Base-by-base conservation (phyloP, 148 eudicot genomes). In the Simmondsia chinensis region DNA sequence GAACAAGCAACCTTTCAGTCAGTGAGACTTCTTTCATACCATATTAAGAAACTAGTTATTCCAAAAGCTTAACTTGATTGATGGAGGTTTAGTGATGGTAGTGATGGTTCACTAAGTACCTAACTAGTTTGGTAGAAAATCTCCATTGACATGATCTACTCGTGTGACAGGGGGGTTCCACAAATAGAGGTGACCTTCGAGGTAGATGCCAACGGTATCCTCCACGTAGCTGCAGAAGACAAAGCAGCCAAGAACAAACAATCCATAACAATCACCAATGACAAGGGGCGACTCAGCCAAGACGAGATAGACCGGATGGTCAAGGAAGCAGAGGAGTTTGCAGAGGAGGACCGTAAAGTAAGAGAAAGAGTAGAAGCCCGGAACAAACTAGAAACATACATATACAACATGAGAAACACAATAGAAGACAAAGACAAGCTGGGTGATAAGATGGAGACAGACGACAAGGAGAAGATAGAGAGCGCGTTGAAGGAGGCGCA, bases 181-280 rank as follows among this genome's bases (percentile, higher is more conserved):
- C 81, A 69, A 56, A 79, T 79, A 20, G 77, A 71, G 49, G 78
- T 77, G 33, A 79, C 87, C 27, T 71, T 71, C 14, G 78, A 74
- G 68, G 81, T 79, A 12, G 86, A 79, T 29, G 81, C 69, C 1
- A 71, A 74, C 12, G 81, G 73, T 1, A 79, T 71, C 11, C 63
- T 79, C n/a, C 72, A 71, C 5, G 86, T 79, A 3, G 71, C 72
- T 4, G 81, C 86, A 16, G 81, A 79, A 28, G 86, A 79, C 63
- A 78, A 78, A 50, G 77, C 77, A 5, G 77, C 69, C 11, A 77
- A 77, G 54, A 77, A 63, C 45, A 61, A 57, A 50, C 68, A 66
- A 57, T 52, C 69, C 10, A 73, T 73, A 5, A 64, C 84, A 21
- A 69, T 73, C 50, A 73, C 73, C 1, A 73, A 63, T 16, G 76